Base-by-base conservation (phyloP, 345 rosid species). In the Firmiana major region DNA sequence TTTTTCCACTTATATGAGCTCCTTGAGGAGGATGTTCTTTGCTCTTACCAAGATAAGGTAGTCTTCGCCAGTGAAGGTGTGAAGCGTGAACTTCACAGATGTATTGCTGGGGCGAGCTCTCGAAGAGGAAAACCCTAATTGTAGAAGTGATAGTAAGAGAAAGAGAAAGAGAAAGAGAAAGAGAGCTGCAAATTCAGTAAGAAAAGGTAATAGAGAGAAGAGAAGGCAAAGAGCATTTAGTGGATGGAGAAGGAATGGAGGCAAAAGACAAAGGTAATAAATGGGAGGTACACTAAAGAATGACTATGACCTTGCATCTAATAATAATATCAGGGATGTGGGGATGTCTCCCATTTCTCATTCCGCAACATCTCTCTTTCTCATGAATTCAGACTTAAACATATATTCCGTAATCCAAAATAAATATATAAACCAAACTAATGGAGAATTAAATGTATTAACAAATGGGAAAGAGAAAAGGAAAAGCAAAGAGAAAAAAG, bases 231-330 rank as follows among this genome's bases (percentile, higher is more conserved):
- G 86, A 80, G 81, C 74, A 85, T 80, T 85, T 80, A 79, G 86
- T 85, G 88, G 85, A 80, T 53, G 88, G 88, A 84, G 85, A 83
- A 81, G 85, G 79, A 85, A 85, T 81, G 85, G 83, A 85, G 78
- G 92, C 89, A 89, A 89, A 88, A 88, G 95, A 88, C 92, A 91
- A 91, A 84, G 84, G 86, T 78, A 88, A 87, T 85, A 84, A 89
- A 87, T 87, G 85, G 87, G 79, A 83, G 85, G 89, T 81, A 88
- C 88, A 84, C 89, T 83, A 83, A 87, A 88, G 89, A 88, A 87
- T 82, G 95, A 89, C 83, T 85, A 84, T 84, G 91, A 88, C 89
- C 82, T 85, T 87, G 83, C 91, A 82, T 91, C 93, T 89, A 87
- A 85, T 89, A 88, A 90, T 89, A 89, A 89, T 83, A 83, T 85